Conservation (phyloP, 345 rosid genomes). For the Brassica nigra region DNA sequence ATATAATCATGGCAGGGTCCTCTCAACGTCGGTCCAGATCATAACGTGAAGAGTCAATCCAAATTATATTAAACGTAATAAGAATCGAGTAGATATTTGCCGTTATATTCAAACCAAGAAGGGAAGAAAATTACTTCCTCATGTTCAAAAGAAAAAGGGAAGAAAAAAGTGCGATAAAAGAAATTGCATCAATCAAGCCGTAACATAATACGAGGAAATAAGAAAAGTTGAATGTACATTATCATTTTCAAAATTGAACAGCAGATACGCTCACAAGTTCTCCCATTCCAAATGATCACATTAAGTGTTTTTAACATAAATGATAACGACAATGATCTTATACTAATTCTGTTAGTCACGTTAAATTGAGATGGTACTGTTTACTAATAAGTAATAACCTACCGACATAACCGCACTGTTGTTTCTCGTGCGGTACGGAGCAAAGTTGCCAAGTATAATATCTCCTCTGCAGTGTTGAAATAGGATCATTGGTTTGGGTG, state of each 20-base stretch:
- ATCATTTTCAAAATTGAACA: constrained; percentile 6
- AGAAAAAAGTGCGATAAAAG: not conserved
- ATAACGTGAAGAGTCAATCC: constrained; percentile 10
- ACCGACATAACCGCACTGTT: constrained; percentile 34
- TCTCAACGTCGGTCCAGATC: constrained; percentile 31
- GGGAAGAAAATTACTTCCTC: not conserved
- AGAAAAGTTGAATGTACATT: not conserved
- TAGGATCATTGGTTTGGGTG: no score
- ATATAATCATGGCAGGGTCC: constrained; percentile 21
- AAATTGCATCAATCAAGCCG: constrained; percentile 35
- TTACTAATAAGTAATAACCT: not conserved
- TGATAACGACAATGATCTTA: not conserved
- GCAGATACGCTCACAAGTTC: constrained; percentile 4
- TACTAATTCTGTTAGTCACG: not conserved
- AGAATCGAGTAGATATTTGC: constrained; percentile 12
- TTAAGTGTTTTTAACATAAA: not conserved
- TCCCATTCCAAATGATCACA: constrained; percentile 2
- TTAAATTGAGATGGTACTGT: not conserved
- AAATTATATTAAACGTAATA: constrained; percentile 22
- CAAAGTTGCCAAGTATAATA: not conserved
- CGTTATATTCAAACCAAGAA: constrained; percentile 19
- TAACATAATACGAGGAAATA: constrained; percentile 17
- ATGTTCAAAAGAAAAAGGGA: no score
- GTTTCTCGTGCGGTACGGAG: constrained; percentile 19
- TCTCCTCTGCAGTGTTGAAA: no score